These are phyloP conservation scores for Ceratocystis papillata DNA, from an alignment of 2,329 filamentous ascomycete species.

Conservation along the genomic window DNA sequence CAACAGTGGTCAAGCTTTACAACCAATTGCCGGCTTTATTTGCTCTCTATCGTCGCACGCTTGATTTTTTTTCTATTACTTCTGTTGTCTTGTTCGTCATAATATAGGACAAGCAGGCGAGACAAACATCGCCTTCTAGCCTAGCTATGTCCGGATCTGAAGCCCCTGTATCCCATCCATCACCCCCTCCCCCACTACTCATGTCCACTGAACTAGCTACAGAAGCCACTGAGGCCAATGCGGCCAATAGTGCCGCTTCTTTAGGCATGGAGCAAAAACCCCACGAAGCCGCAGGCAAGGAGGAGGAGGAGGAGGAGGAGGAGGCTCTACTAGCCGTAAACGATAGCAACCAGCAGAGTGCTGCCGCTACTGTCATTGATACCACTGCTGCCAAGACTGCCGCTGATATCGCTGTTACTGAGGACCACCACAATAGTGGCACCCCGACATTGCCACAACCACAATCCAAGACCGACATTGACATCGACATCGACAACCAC, in stretches of 20 bases:
- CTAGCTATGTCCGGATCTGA: conserved; percentile 8
- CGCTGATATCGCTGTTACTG: not conserved
- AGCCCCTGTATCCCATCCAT: conserved; percentile 3
- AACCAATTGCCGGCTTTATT: not conserved
- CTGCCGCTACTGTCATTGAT: not conserved
- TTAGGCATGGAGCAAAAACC: conserved; percentile 8
- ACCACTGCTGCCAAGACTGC: not conserved
- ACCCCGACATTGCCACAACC: conserved; percentile 8
- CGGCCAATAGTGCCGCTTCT: not conserved
- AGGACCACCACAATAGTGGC: not conserved
- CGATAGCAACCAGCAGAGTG: conserved; percentile 9
- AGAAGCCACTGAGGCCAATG: conserved; percentile 8
- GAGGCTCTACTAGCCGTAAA: conserved; percentile 8
- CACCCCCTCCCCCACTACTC: not conserved
- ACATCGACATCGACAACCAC: not conserved
- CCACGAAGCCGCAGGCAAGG: conserved; percentile 11
- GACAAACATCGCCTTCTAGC: not conserved
- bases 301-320: too few species aligned
- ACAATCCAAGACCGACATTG: not conserved
- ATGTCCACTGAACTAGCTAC: conserved; percentile 1
- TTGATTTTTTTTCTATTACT: not conserved
- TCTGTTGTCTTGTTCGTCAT: not conserved
- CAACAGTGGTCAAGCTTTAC: not conserved
- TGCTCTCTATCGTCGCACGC: not conserved
- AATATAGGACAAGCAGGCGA: not conserved